phyloP scores from a whole-genome alignment of 352 stramenopile genomes.

The Aphanomyces stellatus region DNA sequence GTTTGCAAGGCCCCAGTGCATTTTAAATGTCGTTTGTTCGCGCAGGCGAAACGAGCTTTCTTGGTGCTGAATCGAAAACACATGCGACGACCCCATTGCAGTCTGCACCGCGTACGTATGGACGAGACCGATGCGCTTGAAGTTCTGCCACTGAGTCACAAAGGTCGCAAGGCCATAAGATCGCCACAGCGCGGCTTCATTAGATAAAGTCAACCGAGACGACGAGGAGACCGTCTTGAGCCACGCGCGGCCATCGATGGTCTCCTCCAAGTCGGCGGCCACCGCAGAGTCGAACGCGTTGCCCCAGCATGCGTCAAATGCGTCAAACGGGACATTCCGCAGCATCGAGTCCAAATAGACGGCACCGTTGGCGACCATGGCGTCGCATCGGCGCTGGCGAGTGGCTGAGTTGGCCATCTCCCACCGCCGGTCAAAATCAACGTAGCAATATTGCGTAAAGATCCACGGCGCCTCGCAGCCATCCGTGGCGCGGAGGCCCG shows the following conservation, averaged over 20 bases:
- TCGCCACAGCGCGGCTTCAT: background rate
- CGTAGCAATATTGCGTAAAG: background rate
- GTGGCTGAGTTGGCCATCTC: background rate
- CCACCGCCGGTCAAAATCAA: background rate
- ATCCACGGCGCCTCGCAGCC: constrained; percentile 4
- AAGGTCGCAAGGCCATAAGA: background rate
- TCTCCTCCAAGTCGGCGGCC: too few species aligned
- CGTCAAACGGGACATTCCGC: background rate
- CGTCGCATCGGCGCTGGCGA: background rate
- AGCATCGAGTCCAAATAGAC: background rate
- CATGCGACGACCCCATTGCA: background rate
- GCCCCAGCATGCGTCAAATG: background rate
- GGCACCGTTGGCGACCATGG: background rate
- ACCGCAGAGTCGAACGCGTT: background rate
- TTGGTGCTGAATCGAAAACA: background rate
- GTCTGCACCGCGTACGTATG: background rate
- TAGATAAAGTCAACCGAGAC: background rate
- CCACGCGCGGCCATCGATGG: constrained; percentile 95
- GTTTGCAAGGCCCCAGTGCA: constrained; percentile 8
- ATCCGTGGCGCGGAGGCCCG: background rate
- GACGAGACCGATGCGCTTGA: background rate
- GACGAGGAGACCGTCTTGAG: too few species aligned
- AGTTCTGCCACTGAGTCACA: background rate
- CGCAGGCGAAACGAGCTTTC: background rate
- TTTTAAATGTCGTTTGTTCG: background rate